These are phyloP conservation scores for Nepenthes alata DNA, from an alignment of 179 eudicot genomes.

Conservation along the genomic window DNA sequence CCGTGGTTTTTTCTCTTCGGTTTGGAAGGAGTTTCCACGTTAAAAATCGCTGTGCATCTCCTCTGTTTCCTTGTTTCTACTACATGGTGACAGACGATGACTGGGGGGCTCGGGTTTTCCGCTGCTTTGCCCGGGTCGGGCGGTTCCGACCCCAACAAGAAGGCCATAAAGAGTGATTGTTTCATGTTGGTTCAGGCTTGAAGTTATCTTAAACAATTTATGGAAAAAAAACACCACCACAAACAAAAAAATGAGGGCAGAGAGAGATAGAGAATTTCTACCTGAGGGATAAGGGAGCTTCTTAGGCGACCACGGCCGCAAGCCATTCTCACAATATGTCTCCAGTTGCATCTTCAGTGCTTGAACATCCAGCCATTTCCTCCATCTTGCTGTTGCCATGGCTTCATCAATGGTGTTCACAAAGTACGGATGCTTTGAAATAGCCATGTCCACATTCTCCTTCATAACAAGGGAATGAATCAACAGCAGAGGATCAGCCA, in stretches of 20 bases:
- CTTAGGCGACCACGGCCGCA: conserved; percentile 61
- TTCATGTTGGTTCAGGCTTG: no score
- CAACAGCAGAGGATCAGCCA: conserved; percentile 71
- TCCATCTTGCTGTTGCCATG: conserved; percentile 88
- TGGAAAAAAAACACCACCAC: background rate
- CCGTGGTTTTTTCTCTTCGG: no score
- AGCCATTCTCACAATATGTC: conserved; percentile 70
- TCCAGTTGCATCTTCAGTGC: conserved; percentile 63
- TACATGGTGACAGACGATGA: no score
- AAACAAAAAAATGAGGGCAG: background rate
- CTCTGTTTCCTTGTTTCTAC: no score
- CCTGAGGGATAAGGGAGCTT: conserved; percentile 85
- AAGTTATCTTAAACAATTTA: background rate
- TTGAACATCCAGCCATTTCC: conserved; percentile 73
- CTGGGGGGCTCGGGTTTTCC: no score
- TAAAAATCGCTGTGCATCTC: no score
- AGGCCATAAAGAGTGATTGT: no score
- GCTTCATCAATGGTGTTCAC: conserved; percentile 89
- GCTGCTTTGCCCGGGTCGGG: no score
- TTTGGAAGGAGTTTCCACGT: no score
- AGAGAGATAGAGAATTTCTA: conserved; percentile 9
- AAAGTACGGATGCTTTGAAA: conserved; percentile 65
- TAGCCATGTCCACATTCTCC: conserved; percentile 67
- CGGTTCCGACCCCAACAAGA: no score
- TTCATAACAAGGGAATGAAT: conserved; percentile 54